Percentiles rank a stretch among this genome's conserved stretches.
phyloP scores from a whole-genome alignment of 257 asterid genomes.

The Solanum chmielewskii region DNA sequence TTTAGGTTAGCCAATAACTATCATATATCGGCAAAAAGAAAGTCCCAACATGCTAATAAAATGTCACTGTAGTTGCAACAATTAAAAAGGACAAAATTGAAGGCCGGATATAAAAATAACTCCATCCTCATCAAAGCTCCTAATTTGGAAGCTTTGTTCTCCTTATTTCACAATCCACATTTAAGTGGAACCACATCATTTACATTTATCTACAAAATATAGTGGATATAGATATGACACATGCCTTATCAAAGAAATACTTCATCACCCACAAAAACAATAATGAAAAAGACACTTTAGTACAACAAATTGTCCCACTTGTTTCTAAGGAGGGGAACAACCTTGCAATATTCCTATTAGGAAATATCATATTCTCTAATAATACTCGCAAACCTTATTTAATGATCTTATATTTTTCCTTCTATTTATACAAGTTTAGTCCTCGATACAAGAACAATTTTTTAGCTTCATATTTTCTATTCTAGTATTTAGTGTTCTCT shows the following conservation, averaged over 20 bases:
- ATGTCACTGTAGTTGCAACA: neutral
- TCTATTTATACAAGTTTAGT: neutral
- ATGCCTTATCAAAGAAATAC: neutral
- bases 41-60: neutral
- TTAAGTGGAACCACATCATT: neutral
- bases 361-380: neutral
- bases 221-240: neutral
- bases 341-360: neutral
- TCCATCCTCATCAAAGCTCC: constrained; percentile 1
- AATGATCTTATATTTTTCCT: neutral
- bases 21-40: too few species aligned
- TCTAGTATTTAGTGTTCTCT: neutral
- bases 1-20: neutral
- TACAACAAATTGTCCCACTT: neutral
- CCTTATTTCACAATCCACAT: neutral
- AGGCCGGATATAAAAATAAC: neutral
- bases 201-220: neutral
- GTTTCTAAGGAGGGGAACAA: neutral
- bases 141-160: neutral
- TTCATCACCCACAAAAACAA: neutral
- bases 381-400: neutral
- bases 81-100: neutral
- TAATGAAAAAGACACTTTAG: too few species aligned
- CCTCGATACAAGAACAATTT: neutral
- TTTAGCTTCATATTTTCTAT: neutral